These are phyloP conservation scores for Ophiosphaerella korrae DNA, from an alignment of 2,329 filamentous ascomycete species.

Conservation along the genomic window DNA sequence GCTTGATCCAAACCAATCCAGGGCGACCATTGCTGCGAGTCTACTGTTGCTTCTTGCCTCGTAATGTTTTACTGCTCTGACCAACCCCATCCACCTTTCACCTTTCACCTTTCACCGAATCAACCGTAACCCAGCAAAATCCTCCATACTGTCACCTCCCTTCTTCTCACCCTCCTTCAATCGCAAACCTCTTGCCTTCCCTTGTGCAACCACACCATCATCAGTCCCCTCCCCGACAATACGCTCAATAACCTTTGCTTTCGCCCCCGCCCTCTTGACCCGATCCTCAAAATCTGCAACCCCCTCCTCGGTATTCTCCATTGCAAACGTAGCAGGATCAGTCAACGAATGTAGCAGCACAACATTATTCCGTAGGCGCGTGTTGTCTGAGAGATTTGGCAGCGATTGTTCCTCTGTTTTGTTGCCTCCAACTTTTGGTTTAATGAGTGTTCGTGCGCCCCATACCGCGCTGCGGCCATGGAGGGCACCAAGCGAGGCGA, in stretches of 20 bases:
- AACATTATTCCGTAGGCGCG: conserved; percentile 77
- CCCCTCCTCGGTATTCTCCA: conserved; percentile 82
- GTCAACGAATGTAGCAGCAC: conserved; percentile 75
- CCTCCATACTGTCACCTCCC: conserved; percentile 40
- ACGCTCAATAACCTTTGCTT: conserved; percentile 82
- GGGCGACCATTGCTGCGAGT: no score
- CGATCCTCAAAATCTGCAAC: conserved; percentile 92
- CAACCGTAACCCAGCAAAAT: conserved; percentile 39
- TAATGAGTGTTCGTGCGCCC: conserved; percentile 67
- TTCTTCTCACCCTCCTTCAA: conserved; percentile 20
- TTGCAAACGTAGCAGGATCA: conserved; percentile 77
- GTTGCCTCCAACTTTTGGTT: background rate
- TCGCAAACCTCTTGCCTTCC: conserved; percentile 21
- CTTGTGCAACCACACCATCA: conserved; percentile 38
- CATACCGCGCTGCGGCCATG: conserved; percentile 83
- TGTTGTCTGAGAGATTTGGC: conserved; percentile 58
- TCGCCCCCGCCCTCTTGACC: conserved; percentile 79
- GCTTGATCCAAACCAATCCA: no score
- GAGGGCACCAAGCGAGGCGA: conserved; percentile 76
- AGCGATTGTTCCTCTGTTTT: conserved; percentile 37
- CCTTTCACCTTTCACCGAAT: conserved; percentile 21
- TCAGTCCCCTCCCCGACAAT: conserved; percentile 55
- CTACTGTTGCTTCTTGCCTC: background rate
- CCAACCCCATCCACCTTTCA: conserved; percentile 11
- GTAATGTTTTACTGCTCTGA: background rate